A percentile compares a stretch with the other conserved stretches of the same genome.
Conservation (phyloP, 345 rosid species). For the Pugionium dolabratum region DNA sequence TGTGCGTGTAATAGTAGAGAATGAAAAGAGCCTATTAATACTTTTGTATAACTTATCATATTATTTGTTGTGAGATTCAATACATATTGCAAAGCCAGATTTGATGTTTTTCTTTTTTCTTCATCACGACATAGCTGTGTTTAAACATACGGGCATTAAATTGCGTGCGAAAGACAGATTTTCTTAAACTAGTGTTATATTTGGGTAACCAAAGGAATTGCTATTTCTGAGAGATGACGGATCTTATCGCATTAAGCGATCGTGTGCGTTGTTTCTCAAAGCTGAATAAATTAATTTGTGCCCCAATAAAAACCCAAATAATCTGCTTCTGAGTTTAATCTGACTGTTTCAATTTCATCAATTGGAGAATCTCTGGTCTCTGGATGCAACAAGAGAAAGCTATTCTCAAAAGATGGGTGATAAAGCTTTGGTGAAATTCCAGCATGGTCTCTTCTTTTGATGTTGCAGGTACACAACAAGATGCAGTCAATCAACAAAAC, state of each 20-base stretch:
- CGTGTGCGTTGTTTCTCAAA: no score
- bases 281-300: no score
- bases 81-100: not conserved
- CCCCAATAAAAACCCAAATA: no score
- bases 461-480: no score
- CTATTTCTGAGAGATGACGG: no score
- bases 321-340: not conserved
- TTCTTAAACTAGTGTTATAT: no score
- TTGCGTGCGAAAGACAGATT: not conserved
- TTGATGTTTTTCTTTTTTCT: not conserved
- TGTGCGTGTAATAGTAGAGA: slow-evolving; percentile 13
- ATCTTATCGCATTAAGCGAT: no score
- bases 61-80: not conserved
- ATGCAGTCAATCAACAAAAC: no score
- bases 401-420: no score
- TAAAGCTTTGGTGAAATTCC: no score
- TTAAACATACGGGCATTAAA: not conserved
- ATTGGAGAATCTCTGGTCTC: slow-evolving; percentile 18
- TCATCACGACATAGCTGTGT: slow-evolving; percentile 2
- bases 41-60: not conserved
- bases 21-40: slow-evolving; percentile 11
- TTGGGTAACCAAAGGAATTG: not conserved
- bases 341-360: not conserved
- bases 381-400: not conserved
- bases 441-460: no score